Evolutionary conservation across 768 basidiomycete genomes (phyloP), one percentile per base, ranked within the genome.

Genomic region (Phanerochaete carnosa): DNA sequence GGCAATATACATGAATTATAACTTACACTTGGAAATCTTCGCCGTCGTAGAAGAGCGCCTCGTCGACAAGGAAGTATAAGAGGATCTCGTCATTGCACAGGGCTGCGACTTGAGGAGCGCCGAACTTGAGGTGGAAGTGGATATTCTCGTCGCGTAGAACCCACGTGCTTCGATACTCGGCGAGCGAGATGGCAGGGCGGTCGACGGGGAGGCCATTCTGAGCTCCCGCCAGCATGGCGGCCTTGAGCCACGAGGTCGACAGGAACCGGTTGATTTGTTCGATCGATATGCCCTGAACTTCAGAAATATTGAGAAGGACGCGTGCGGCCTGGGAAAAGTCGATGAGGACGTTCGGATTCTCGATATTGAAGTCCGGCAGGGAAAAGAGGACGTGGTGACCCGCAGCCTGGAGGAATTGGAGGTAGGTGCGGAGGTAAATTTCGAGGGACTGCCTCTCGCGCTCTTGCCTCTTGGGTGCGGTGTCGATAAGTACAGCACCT

Each of bases 341-440:
- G 60, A 71, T 61, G 6, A 58, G 30, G 8, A 62, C 25, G 16
- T 39, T 58, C 39, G 58, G 59, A 22, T 57, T 57, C 54, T 53
- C 55, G 50, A 64, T 61, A 23, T 68, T 68, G 59, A 71, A 70
- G 57, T 70, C 67, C n/a, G 72, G 71, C 5, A 73, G 61, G 5
- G 67, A 65, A 57, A 66, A 68, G n/a, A 73, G 58, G 52, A 66
- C 61, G 64, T 73, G 63, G 50, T 62, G 54, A 0, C 69, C 69
- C 1, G 70, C 68, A 19, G 57, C 49, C 16, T 62, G 53, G 15
- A 73, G 62, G 49, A 68, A 58, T 9, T 53, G 45, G 35, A 72
- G 66, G 50, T 73, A 73, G 9, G 62, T 26, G n/a, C n/a, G 28
- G 3, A 68, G 54, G 45, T 70, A 64, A 46, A 47, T 57, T 4